Conservation (phyloP, 2,329 filamentous ascomycete genomes). For the Paecilomyces dactylethromorphus region DNA sequence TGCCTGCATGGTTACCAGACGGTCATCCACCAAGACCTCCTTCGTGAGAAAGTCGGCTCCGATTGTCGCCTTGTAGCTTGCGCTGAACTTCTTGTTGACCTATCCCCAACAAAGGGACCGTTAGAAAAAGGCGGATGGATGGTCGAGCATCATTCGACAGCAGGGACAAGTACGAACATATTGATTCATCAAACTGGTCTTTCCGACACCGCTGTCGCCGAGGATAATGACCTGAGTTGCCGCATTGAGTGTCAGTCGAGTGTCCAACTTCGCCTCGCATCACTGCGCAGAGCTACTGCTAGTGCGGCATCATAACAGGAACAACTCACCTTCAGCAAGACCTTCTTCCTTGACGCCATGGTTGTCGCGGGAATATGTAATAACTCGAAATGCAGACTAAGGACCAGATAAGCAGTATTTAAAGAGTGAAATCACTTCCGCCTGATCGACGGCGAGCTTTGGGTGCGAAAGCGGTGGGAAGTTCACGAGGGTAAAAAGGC, state of each 20-base stretch:
- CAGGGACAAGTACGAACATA: conserved; percentile 63
- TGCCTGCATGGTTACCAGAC: conserved; percentile 98
- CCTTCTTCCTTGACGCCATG: conserved; percentile 84
- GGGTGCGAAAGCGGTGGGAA: conserved; percentile 4
- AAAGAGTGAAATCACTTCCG: not conserved
- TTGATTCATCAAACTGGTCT: conserved; percentile 99
- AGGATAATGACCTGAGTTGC: conserved; percentile 83
- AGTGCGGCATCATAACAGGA: conserved; percentile 5
- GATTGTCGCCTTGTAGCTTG: conserved; percentile 99
- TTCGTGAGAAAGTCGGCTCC: conserved; percentile 97
- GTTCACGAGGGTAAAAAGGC: not conserved
- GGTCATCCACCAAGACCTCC: conserved; percentile 93
- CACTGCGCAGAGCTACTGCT: not conserved
- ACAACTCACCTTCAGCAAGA: conserved; percentile 69
- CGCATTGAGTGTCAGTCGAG: conserved; percentile 8
- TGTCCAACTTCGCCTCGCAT: not conserved
- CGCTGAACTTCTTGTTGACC: conserved; percentile 99
- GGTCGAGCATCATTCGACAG: conserved; percentile 1
- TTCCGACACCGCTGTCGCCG: conserved; percentile 96
- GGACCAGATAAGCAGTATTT: conserved; percentile 4
- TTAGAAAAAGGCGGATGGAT: conserved; percentile 7
- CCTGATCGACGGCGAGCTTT: not conserved
- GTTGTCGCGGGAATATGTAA: conserved; percentile 3
- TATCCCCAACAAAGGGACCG: conserved; percentile 31
- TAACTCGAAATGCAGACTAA: not conserved